Percentiles rank a stretch among this genome's conserved stretches.
Conservation (phyloP, 148 eudicot genomes). For the Drosera capensis region DNA sequence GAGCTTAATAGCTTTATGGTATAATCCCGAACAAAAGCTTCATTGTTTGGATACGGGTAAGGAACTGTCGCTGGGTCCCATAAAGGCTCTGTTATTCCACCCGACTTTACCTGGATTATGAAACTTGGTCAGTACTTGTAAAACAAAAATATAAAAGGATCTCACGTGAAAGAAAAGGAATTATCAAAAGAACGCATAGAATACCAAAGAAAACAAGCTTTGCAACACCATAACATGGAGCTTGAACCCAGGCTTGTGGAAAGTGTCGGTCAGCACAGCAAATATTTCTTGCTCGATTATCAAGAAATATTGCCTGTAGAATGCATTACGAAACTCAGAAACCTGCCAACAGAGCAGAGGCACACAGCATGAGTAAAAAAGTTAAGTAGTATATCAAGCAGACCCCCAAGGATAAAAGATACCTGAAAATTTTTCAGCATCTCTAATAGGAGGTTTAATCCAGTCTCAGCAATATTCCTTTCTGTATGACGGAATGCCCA, state of each 20-base stretch:
- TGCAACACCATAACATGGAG: slow-evolving; percentile 87
- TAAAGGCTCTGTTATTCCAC: slow-evolving; percentile 67
- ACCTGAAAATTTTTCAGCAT: slow-evolving; percentile 98
- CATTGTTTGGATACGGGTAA: slow-evolving; percentile 70
- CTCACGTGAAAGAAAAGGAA: background rate
- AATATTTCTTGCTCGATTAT: slow-evolving; percentile 94
- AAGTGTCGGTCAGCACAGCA: slow-evolving; percentile 92
- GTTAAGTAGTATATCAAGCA: background rate
- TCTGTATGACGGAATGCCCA: slow-evolving; percentile 99
- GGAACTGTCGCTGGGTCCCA: slow-evolving; percentile 82
- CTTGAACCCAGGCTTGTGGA: slow-evolving; percentile 98
- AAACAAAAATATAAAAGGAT: background rate
- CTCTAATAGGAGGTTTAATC: slow-evolving; percentile 79
- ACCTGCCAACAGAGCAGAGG: slow-evolving; percentile 24
- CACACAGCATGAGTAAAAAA: background rate
- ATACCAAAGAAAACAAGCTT: slow-evolving; percentile 76
- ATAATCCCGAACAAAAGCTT: slow-evolving; percentile 63
- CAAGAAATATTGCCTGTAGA: slow-evolving; percentile 67
- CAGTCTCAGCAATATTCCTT: slow-evolving; percentile 95
- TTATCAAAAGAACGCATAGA: background rate
- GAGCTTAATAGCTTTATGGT: slow-evolving; percentile 79
- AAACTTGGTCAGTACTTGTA: background rate
- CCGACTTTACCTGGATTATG: slow-evolving; percentile 67
- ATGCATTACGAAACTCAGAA: slow-evolving; percentile 79
- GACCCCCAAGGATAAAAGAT: background rate